These are phyloP conservation scores for Teratosphaeria gauchensis DNA, from an alignment of 2,329 filamentous ascomycete species.

Conservation along the genomic window DNA sequence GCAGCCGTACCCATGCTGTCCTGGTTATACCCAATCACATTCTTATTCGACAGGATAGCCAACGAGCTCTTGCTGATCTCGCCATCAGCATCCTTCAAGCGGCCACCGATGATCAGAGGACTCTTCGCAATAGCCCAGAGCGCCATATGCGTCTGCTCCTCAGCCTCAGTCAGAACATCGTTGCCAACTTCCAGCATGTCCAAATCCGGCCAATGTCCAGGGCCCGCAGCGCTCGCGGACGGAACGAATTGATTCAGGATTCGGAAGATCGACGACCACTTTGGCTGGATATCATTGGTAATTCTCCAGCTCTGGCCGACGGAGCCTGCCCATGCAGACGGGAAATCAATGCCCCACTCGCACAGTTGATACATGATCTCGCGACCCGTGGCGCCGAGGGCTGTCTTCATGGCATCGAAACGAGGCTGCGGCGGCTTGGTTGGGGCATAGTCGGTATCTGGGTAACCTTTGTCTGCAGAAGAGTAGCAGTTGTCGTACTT, in stretches of 20 bases:
- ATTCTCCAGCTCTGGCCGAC: not conserved
- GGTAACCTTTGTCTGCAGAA: not conserved
- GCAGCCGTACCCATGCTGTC: conserved; percentile 16
- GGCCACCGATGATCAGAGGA: not conserved
- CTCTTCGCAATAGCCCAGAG: not conserved
- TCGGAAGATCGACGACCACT: not conserved
- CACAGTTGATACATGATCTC: conserved; percentile 1
- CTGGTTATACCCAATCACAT: conserved; percentile 36
- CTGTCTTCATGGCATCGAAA: conserved; percentile 1
- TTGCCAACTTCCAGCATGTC: conserved; percentile 1
- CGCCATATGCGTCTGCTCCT: not conserved
- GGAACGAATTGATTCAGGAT: not conserved
- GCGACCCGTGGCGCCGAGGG: not conserved
- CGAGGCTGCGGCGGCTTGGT: not conserved
- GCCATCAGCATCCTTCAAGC: not conserved
- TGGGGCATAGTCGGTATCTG: not conserved
- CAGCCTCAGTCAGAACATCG: not conserved
- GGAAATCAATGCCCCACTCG: conserved; percentile 2
- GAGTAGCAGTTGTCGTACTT: conserved; percentile 6
- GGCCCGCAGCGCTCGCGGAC: not conserved
- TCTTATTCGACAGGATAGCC: conserved; percentile 29
- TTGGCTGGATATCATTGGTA: not conserved
- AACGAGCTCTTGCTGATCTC: conserved; percentile 11
- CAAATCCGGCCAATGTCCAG: not conserved
- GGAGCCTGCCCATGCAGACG: not conserved